Base-by-base conservation (phyloP, 164 flowering plant species). In the Amborella trichopoda region DNA sequence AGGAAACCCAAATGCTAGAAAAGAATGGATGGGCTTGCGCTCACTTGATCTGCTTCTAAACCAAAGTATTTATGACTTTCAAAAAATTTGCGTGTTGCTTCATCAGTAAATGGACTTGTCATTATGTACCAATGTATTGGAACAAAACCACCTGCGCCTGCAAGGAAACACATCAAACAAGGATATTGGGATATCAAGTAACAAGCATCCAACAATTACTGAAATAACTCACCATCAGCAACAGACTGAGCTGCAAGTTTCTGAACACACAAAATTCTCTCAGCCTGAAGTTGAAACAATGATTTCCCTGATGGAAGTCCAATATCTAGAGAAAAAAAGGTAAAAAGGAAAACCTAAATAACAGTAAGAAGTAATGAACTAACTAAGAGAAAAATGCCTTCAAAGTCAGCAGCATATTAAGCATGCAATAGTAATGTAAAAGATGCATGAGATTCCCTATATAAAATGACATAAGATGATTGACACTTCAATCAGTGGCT, bases 261-360 rank as follows among this genome's bases (percentile, higher is more conserved):
- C 59, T 93, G 97, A 53, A 83, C 63, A 49, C 93, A 79, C 56
- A 93, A 62, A 54, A 88, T 81, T 46, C 93, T 54, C 78, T 93
- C 99, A 28, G 95, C 97, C 68, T 93, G 99, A 56, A 93, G 73
- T 65, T 88, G 99, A 65, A 93, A 93, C 39, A 93, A 86, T 42
- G 97, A 85, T 67, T 93, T 93, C 28, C 97, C 83, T 40, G 99
- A 93, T 61, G 99, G 99, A 49, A 93, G 94, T 45, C 95, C 95
- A 62, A 88, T 82, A 64, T 83, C 99, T 91, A 34, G 48, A 53
- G 54, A 23, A 27, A 26, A 47, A 53, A 34, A 40, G 56, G 36
- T 12, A 8, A 6, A 10, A 51, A n/a, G n/a, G 10, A 25, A 28
- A 28, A 9, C 5, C 6, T 23, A 28, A 16, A 6, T 30, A 30